phyloP scores from a whole-genome alignment of 805 yeast species.

The Wickerhamiella qilinensis region DNA sequence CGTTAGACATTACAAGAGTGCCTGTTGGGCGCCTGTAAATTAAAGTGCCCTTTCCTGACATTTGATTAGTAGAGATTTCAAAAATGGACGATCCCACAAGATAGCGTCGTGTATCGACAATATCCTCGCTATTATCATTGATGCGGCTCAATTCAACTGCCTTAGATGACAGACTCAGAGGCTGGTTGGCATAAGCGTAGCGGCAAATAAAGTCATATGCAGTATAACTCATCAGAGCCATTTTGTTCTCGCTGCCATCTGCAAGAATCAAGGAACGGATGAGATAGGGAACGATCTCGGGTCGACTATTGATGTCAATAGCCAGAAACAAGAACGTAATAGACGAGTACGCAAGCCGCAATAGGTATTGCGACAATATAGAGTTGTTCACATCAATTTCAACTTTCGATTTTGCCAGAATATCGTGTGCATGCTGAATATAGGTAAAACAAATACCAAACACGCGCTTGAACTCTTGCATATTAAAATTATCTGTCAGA shows the following conservation, averaged over 20 bases:
- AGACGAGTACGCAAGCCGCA: constrained; percentile 49
- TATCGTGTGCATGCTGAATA: constrained; percentile 53
- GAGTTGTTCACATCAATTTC: constrained; percentile 5
- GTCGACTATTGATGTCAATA: constrained; percentile 41
- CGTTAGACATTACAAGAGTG: constrained; percentile 15
- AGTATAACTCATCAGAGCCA: constrained; percentile 42
- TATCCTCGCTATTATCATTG: constrained; percentile 2
- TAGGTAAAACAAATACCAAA: constrained; percentile 73
- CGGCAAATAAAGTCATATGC: constrained; percentile 51
- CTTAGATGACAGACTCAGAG: constrained; percentile 29
- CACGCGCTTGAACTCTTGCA: constrained; percentile 62
- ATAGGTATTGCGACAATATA: constrained; percentile 41
- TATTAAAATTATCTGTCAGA: constrained; percentile 53
- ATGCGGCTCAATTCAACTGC: constrained; percentile 15
- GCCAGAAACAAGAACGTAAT: constrained; percentile 59
- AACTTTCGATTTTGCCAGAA: constrained; percentile 6
- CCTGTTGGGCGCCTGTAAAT: constrained; percentile 56
- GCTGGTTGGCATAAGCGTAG: constrained; percentile 48
- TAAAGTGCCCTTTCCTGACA: constrained; percentile 35
- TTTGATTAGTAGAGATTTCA: constrained; percentile 36
- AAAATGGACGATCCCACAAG: constrained; percentile 40
- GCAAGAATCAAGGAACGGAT: constrained; percentile 37
- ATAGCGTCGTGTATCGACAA: constrained; percentile 31
- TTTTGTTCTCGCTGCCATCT: constrained; percentile 16
- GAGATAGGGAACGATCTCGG: constrained; percentile 44